These are phyloP conservation scores for Kazachstania sp. DNA, from an alignment of 1,139 yeast species.

Conservation along the genomic window DNA sequence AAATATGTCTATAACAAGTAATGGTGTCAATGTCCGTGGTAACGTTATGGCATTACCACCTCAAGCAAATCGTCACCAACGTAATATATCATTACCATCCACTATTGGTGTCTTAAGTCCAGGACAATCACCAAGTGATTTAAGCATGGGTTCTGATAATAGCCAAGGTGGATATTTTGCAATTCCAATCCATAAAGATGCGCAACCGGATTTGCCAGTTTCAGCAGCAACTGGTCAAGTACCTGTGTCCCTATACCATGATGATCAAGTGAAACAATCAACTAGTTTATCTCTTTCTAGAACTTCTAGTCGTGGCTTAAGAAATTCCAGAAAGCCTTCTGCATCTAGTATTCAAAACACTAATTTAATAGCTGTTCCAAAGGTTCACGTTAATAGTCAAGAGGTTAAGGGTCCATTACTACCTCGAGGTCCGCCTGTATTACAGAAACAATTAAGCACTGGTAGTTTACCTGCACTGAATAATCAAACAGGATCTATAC, in stretches of 20 bases:
- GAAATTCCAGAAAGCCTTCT: constrained; percentile 3
- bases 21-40: constrained; percentile 1
- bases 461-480: constrained; percentile 14
- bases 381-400: constrained; percentile 21
- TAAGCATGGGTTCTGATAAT: constrained; percentile 21
- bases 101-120: constrained; percentile 10
- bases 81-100: constrained; percentile 15
- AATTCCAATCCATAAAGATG: constrained; percentile 20
- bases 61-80: constrained; percentile 9
- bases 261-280: constrained; percentile 7
- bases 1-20: constrained; percentile 3
- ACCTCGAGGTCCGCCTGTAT: constrained; percentile 3
- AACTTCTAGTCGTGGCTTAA: constrained; percentile 4
- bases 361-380: constrained; percentile 16
- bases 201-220: background rate
- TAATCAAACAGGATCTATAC: background rate
- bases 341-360: constrained; percentile 15
- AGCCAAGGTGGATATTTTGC: constrained; percentile 32
- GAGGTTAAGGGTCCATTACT: constrained; percentile 11
- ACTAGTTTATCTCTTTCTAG: constrained; percentile 4
- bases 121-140: constrained; percentile 18
- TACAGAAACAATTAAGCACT: constrained; percentile 15
- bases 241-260: constrained; percentile 5
- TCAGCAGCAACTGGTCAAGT: background rate
- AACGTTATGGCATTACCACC: background rate